These are phyloP conservation scores for Venturia aucupariae DNA, from an alignment of 2,329 filamentous ascomycete genomes.

Conservation along the genomic window DNA sequence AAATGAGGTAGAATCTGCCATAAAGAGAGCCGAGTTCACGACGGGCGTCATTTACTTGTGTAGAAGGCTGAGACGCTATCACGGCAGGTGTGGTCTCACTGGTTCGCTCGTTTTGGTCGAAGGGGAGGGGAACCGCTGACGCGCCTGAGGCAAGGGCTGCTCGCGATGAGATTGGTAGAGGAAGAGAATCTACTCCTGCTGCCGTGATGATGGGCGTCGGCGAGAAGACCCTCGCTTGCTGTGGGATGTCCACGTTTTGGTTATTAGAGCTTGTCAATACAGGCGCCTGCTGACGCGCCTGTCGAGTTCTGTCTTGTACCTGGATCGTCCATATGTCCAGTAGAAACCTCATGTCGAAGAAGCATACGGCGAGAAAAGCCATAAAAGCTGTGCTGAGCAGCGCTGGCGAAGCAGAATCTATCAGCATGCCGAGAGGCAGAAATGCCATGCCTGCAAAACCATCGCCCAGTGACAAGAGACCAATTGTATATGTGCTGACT, in stretches of 20 bases:
- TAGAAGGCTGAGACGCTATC: slow-evolving; percentile 23
- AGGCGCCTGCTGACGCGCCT: slow-evolving; percentile 36
- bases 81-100: slow-evolving; percentile 23
- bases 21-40: slow-evolving; percentile 50
- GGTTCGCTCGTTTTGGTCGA: slow-evolving; percentile 43
- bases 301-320: slow-evolving; percentile 37
- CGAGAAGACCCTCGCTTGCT: slow-evolving; percentile 16
- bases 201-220: slow-evolving; percentile 20
- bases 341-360: slow-evolving; percentile 56
- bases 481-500: slow-evolving; percentile 55
- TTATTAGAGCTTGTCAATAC: slow-evolving; percentile 11
- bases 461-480: slow-evolving; percentile 52
- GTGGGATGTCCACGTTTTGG: slow-evolving; percentile 2
- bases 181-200: slow-evolving; percentile 32
- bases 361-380: slow-evolving; percentile 50
- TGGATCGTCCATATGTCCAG: slow-evolving; percentile 60
- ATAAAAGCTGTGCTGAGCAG: slow-evolving; percentile 49
- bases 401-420: slow-evolving; percentile 45
- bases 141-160: slow-evolving; percentile 35
- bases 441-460: slow-evolving; percentile 47
- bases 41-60: slow-evolving; percentile 22
- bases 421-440: slow-evolving; percentile 46
- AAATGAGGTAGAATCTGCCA: slow-evolving; percentile 51
- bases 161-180: slow-evolving; percentile 42
- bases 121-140: slow-evolving; percentile 48